Evolutionary conservation across 1,284 basidiomycete species (phyloP), one percentile per base, ranked within the genome.

Genomic region (Puccinia polysora): DNA sequence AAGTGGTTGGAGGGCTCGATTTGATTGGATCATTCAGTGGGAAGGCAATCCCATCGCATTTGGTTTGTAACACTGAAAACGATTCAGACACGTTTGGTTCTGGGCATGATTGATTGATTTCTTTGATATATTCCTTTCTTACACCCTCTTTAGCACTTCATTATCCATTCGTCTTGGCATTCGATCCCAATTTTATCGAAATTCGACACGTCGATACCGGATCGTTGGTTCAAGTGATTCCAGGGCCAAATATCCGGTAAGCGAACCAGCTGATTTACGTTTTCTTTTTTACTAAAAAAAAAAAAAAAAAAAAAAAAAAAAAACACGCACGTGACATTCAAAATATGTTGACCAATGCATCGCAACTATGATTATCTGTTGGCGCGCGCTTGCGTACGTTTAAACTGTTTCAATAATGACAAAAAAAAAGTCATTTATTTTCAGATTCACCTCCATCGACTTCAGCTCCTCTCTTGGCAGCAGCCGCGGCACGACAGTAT

Each of bases 131-230:
- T n/a, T 68, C 73, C 47, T 4, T 18, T 38, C 20, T 10, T 30
- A n/a, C n/a, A n/a, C n/a, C n/a, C n/a, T 58, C 55, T 18, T 28
- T 78, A 96, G 95, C 96, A 1, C 85, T 97, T 30, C 90, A 95
- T 79, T 95, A 95, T 80, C 95, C 96, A 0, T 98, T 94, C 80
- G 91, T 98, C 36, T 84, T 99, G 50, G 96, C 95, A 0, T 97
- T 99, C 78, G 96, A 98, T 79, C 89, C 93, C 10, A 89, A 88
- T 1, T 98, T 99, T 78, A 88, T 98, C 77, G 96, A 99, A 81
- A 89, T 99, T 60, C 88, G 94, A 52, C 90, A 97, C 79, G 93
- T 98, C 74, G 91, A 96, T 79, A 91, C 89, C 3, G 93, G 95
- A 7, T 83, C 87, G 38, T 85, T 98, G 79, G 88, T 92, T 30